These are phyloP conservation scores for Aspergillus steynii DNA, from an alignment of 495 filamentous ascomycete species.

Conservation along the genomic window DNA sequence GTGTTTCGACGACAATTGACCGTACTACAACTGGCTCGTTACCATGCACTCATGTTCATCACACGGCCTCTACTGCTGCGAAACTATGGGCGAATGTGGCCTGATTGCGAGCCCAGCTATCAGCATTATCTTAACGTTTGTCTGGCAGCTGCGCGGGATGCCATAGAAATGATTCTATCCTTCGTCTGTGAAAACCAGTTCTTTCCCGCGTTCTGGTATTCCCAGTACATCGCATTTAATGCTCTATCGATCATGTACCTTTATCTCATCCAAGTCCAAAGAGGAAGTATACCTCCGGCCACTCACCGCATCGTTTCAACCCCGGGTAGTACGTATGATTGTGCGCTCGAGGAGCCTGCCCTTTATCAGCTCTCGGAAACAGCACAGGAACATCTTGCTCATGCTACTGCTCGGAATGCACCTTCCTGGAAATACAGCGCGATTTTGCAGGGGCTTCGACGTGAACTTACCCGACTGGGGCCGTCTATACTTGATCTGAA, in stretches of 20 bases:
- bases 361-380: constrained; percentile 23
- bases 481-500: no score
- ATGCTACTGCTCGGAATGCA: constrained; percentile 29
- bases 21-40: constrained; percentile 27
- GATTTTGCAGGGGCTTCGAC: constrained; percentile 27
- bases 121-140: constrained; percentile 20
- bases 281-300: constrained; percentile 20
- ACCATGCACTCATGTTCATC: constrained; percentile 29
- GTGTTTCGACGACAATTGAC: constrained; percentile 27
- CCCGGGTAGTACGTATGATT: background rate
- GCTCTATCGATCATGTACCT: constrained; percentile 32
- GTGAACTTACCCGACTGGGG: constrained; percentile 18
- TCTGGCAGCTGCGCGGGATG: constrained; percentile 21
- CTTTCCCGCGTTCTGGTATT: constrained; percentile 31
- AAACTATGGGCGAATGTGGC: constrained; percentile 22
- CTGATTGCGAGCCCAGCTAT: constrained; percentile 17
- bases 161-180: constrained; percentile 25
- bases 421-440: constrained; percentile 30
- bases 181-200: constrained; percentile 27
- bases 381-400: constrained; percentile 26
- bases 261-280: constrained; percentile 25
- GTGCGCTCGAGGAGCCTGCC: constrained; percentile 14
- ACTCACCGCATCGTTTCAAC: constrained; percentile 2
- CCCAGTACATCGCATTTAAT: constrained; percentile 35
- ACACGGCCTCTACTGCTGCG: constrained; percentile 27